Base-by-base conservation (phyloP, 2,329 filamentous ascomycete genomes). In the Colletotrichum tropicale region DNA sequence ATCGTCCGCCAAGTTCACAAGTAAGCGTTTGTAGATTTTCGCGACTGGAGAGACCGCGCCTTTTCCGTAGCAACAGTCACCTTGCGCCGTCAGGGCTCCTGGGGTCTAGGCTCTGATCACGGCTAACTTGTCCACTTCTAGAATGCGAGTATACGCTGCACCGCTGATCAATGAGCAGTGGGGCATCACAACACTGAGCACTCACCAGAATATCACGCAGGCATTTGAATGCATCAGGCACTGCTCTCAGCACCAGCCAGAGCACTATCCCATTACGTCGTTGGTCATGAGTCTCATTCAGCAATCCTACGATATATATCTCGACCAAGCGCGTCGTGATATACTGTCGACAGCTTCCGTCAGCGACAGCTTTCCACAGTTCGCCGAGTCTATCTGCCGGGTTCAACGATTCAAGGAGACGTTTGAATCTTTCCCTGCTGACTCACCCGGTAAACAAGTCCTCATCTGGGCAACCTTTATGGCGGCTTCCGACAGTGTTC, bases 381-480 rank as follows among this genome's bases (percentile, higher is more conserved):
- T 16, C 38, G 18, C 28, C 9, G 36, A 68, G 16, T 80, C 81
- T 0, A 67, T 81, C 3, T 69, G 67, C 1, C 78, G 80, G 0
- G 79, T 82, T 1, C 79, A 80, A n/a, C 77, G 71, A 0, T 82
- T 81, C 24, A 82, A 80, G 13, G 77, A 79, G 1, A 78, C 80
- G 0, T 70, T 82, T 3, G 67, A 79, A 7, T 58, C 77, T 2
- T 71, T 82, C 5, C 80, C 80, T 0, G 65, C 62, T 0, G 75
- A 70, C 1, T 81, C 81, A 0, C 79, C 81, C 0, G 78, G 80
- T 0, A 77, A 77, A 0, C 79, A 80, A 5, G 81, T 82, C 28
- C 62, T 82, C 3, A 66, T 82, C 2, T 82, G 81, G 81, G 79
- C 80, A 0, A 81, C 80, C 0, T 82, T 82, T 26, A 77, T 82